Base-by-base conservation (phyloP, 1,139 yeast genomes). In the Kodamaea sp. region DNA sequence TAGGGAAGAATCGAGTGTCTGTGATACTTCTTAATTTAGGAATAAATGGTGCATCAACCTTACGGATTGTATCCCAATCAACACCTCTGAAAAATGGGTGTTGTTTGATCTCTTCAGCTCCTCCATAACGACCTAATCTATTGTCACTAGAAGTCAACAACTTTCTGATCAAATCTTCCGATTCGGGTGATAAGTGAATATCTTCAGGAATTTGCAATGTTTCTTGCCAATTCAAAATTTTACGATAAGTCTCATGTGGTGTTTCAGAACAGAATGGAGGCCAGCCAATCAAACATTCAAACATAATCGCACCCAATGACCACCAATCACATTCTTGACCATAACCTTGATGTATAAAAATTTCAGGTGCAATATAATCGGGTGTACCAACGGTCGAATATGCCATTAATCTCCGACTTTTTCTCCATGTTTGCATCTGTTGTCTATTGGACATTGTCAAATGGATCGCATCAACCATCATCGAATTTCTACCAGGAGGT, bases 271-370 rank as follows among this genome's bases (percentile, higher is more conserved):
- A 94, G 65, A 92, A 92, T 40, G 99, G 99, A 20, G 99, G 98
- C 97, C 98, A 92, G 12, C 99, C 99, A 48, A 92, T 88, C 47
- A 92, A 71, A 70, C 98, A 92, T 70, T 92, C 99, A 66, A 87
- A 92, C 99, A 92, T 92, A 59, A 92, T 92, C 1, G 97, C 96
- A 24, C 99, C 99, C 31, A 92, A 69, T 5, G 97, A 88, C 98
- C 98, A 92, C 99, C 99, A 92, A 62, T 92, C 99, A 67, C 99
- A 94, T 60, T 92, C 97, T 65, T 90, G 97, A 11, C 98, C 97
- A 62, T 92, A 94, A 3, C 99, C 99, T 67, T 92, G 96, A 56
- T 92, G 95, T 38, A 90, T 73, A 55, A 92, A 94, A 48, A 94
- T 92, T 60, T 92, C 99, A 0, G 99, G 99, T 0, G 98, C 98